A percentile compares a stretch with the other conserved stretches of the same genome.
Conservation (phyloP, 768 basidiomycete genomes). For the Lanmaoa pseudosensibilis region DNA sequence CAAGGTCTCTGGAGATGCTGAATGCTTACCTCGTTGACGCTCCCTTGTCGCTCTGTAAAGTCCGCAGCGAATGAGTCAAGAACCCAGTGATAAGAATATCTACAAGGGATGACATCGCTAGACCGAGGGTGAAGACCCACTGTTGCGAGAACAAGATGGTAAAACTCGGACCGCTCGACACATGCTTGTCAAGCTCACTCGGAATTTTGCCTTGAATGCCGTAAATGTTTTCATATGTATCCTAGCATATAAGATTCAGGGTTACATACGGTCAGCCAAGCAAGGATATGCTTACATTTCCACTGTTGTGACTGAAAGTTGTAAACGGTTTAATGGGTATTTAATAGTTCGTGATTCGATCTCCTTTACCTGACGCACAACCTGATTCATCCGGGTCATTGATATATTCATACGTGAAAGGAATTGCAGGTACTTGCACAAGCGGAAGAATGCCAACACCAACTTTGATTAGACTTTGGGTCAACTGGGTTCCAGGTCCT, state of each 20-base stretch:
- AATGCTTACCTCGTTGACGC: slow-evolving; percentile 37
- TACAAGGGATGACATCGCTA: slow-evolving; percentile 48
- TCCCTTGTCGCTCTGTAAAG: slow-evolving; percentile 41
- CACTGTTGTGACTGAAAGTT: slow-evolving; percentile 25
- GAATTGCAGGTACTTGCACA: slow-evolving; percentile 23
- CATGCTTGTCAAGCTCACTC: slow-evolving; percentile 6
- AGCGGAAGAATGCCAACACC: slow-evolving; percentile 31
- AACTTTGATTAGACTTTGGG: slow-evolving; percentile 16
- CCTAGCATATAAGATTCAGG: slow-evolving; percentile 15
- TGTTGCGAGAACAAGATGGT: slow-evolving; percentile 18
- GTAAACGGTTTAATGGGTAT: slow-evolving; percentile 20
- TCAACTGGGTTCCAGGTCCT: slow-evolving; percentile 1
- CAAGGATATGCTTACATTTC: slow-evolving; percentile 28
- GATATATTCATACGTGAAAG: neutral
- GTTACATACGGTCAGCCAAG: too few relatives aligned
- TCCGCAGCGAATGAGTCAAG: slow-evolving; percentile 44
- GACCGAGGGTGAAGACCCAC: slow-evolving; percentile 54
- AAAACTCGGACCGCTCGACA: neutral
- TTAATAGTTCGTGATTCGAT: neutral
- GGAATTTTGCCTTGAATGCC: slow-evolving; percentile 25
- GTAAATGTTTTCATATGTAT: slow-evolving; percentile 27
- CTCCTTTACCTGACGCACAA: slow-evolving; percentile 31
- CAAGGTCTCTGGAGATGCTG: neutral
- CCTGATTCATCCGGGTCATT: slow-evolving; percentile 27
- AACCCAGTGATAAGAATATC: slow-evolving; percentile 50